phyloP scores from a whole-genome alignment of 768 basidiomycete genomes.

The Rhizopogon vulgaris region DNA sequence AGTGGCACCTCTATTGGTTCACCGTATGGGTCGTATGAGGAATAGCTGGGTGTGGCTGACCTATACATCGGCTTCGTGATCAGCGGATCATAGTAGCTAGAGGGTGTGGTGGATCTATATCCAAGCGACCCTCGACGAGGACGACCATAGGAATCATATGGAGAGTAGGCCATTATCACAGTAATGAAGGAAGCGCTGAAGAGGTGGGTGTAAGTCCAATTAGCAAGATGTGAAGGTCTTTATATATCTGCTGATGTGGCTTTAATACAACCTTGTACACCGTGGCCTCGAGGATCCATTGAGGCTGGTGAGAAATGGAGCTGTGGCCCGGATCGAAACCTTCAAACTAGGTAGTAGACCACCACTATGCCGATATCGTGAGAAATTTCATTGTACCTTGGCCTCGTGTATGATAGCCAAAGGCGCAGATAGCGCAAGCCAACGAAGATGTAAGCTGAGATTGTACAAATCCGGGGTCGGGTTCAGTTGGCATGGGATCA shows the following conservation, averaged over 20 bases:
- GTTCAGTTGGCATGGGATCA: background rate
- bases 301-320: slow-evolving; percentile 16
- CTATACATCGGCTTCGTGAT: background rate
- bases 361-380: background rate
- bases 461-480: background rate
- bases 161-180: slow-evolving; percentile 33
- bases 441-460: background rate
- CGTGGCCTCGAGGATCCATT: slow-evolving; percentile 24
- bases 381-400: slow-evolving; percentile 2
- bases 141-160: slow-evolving; percentile 12
- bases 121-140: slow-evolving; percentile 28
- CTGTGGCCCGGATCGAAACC: slow-evolving; percentile 7
- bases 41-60: background rate
- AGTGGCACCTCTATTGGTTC: slow-evolving; percentile 27
- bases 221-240: slow-evolving; percentile 5
- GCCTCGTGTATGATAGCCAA: background rate
- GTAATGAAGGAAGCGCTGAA: slow-evolving; percentile 5
- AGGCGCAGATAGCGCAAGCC: background rate
- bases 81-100: slow-evolving; percentile 1
- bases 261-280: slow-evolving; percentile 10
- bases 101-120: slow-evolving; percentile 21
- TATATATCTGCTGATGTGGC: slow-evolving; percentile 15
- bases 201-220: slow-evolving; percentile 1
- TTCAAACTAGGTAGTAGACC: slow-evolving; percentile 9
- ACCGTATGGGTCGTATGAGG: slow-evolving; percentile 30